Percentiles rank a stretch among this genome's conserved stretches.
phyloP scores from a whole-genome alignment of 2,329 filamentous ascomycete genomes.

The Teratosphaeria zuluensis region DNA sequence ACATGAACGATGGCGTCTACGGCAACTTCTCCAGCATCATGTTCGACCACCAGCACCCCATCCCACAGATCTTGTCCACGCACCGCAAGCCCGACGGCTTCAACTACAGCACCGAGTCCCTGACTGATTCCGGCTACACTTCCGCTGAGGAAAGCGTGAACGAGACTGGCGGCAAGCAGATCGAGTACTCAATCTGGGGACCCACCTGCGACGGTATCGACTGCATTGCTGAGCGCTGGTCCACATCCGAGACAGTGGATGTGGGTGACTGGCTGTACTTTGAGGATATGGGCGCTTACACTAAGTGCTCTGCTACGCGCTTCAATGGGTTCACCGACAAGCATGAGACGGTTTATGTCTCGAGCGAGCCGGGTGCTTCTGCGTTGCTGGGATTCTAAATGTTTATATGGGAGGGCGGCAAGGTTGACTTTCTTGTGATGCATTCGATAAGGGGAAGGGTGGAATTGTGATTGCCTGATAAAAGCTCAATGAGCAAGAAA shows the following conservation, averaged over 20 bases:
- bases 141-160: slow-evolving; percentile 32
- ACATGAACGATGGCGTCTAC: slow-evolving; percentile 94
- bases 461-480: not conserved
- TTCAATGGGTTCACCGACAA: slow-evolving; percentile 96
- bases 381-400: slow-evolving; percentile 49
- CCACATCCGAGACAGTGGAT: slow-evolving; percentile 66
- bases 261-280: slow-evolving; percentile 99
- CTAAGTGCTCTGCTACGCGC: slow-evolving; percentile 90
- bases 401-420: not conserved
- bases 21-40: slow-evolving; percentile 99
- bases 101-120: slow-evolving; percentile 21
- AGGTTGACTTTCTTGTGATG: not conserved
- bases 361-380: slow-evolving; percentile 78
- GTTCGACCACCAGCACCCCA: slow-evolving; percentile 92
- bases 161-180: slow-evolving; percentile 30
- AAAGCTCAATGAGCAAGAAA: not conserved
- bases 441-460: not conserved
- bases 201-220: slow-evolving; percentile 98
- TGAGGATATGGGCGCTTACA: slow-evolving; percentile 97
- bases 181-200: slow-evolving; percentile 94
- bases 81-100: slow-evolving; percentile 17
- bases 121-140: slow-evolving; percentile 25
- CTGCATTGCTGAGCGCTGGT: slow-evolving; percentile 74
- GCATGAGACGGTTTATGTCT: slow-evolving; percentile 90
- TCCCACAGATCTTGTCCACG: slow-evolving; percentile 61